These are phyloP conservation scores for Myriosclerotinia scirpicola DNA, from an alignment of 2,329 filamentous ascomycete genomes.

Conservation along the genomic window DNA sequence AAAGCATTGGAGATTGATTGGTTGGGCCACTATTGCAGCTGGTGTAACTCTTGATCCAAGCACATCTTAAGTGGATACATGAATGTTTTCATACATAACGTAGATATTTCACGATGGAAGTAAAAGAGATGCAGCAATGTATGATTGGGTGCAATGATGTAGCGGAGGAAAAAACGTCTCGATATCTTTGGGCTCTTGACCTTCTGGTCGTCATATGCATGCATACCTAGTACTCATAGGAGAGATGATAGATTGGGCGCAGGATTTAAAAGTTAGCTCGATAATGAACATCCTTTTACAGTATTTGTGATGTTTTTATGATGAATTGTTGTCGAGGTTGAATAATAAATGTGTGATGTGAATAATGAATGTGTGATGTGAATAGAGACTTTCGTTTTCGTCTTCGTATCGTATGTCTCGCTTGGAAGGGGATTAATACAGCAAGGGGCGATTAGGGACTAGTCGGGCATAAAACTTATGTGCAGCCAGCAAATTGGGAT, in stretches of 20 bases:
- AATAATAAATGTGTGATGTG: background rate
- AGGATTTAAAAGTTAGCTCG: conserved; percentile 33
- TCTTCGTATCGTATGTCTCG: too few species aligned
- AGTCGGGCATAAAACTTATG: too few species aligned
- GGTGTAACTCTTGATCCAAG: conserved; percentile 41
- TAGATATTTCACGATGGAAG: background rate
- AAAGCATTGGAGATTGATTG: conserved; percentile 97
- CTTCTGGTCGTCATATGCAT: conserved; percentile 11
- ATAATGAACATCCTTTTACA: conserved; percentile 14
- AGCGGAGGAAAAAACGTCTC: background rate
- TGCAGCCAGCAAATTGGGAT: too few species aligned
- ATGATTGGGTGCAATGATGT: conserved; percentile 7
- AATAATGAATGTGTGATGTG: background rate
- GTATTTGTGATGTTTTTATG: background rate
- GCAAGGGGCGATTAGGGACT: too few species aligned
- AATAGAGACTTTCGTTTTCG: background rate
- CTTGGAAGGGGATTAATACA: too few species aligned
- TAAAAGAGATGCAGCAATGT: background rate
- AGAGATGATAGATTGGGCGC: conserved; percentile 36
- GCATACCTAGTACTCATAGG: conserved; percentile 26
- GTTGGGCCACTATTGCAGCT: conserved; percentile 67
- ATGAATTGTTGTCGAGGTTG: background rate
- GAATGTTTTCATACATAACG: background rate
- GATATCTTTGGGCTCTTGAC: conserved; percentile 4
- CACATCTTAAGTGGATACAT: conserved; percentile 32